Evolutionary conservation across 345 rosid species (phyloP).

Genomic region (Acer saccharum): DNA sequence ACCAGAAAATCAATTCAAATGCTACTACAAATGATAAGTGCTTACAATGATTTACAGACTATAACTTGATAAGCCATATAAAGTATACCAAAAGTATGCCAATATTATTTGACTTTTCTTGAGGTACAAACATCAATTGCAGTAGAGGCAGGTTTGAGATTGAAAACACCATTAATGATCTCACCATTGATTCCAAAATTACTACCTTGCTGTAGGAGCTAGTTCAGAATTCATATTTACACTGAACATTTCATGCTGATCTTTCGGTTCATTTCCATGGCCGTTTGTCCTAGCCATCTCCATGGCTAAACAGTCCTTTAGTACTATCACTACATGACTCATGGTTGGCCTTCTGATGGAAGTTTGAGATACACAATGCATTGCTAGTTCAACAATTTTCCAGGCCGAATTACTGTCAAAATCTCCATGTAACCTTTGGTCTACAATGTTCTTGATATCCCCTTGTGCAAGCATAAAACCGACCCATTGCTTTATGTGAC

Average conservation of each 20-base stretch:
- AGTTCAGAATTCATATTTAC: constrained; percentile 6
- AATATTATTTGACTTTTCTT: too few relatives aligned
- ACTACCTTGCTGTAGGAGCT: constrained; percentile 11
- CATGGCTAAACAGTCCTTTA: constrained; percentile 35
- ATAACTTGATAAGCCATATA: too few relatives aligned
- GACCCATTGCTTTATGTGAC: constrained; percentile 43
- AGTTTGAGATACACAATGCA: constrained; percentile 38
- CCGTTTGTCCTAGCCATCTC: constrained; percentile 29
- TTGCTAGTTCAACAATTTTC: constrained; percentile 53
- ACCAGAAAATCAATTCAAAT: too few relatives aligned
- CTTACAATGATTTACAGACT: too few relatives aligned
- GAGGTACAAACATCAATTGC: not conserved
- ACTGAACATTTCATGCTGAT: not conserved
- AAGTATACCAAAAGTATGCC: too few relatives aligned
- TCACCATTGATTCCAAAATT: not conserved
- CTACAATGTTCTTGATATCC: constrained; percentile 42
- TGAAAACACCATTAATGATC: not conserved
- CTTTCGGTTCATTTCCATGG: constrained; percentile 23
- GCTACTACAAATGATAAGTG: too few relatives aligned
- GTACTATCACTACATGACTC: constrained; percentile 34
- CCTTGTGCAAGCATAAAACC: constrained; percentile 37
- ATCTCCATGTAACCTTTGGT: constrained; percentile 41
- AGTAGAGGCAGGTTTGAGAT: not conserved
- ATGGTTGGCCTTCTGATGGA: constrained; percentile 40
- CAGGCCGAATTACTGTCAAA: constrained; percentile 38